Base-by-base conservation (phyloP, 2,329 filamentous ascomycete species). In the Fusarium tuaranense region DNA sequence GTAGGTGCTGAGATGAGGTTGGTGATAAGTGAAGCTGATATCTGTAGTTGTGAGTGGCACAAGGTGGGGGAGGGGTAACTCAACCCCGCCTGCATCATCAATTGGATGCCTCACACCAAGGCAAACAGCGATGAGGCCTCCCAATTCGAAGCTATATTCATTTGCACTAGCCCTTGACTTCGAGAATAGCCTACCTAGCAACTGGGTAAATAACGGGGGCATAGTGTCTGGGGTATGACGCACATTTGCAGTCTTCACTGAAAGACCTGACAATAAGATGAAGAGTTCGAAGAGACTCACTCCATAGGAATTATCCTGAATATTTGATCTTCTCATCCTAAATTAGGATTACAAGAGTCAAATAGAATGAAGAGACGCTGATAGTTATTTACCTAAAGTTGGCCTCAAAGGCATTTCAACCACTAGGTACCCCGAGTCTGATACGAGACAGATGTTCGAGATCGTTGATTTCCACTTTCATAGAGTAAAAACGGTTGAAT, bases 81-180 rank as follows among this genome's bases (percentile, higher is more conserved):
- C 61, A 69, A 75, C 76, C 76, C 76, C 76, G 70, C 70, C 67
- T 67, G 48, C 53, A 62, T 67, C 68, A 72, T 74, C 67, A 60
- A 32, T 44, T 55, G 39, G 72, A 70, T 65, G 53, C 70, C 58
- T 70, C 64, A 46, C 41, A 51, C 61, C 32, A 58, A 51, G 36
- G 34, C 22, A 63, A 63, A 22, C 18, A 38, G 8, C 34, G 14
- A 16, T 16, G n/a, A 46, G 36, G 59, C 71, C 63, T 71, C 48
- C 27, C 27, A 53, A n/a, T 20, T 5, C 25, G 48, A 32, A 34
- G 48, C 27, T 55, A 20, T 32, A 32, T 55, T 13, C 12, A 34
- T 14, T 32, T n/a, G 4, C 14, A 27, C 13, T 48, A 30, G 25
- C 18, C n/a, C 9, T 12, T 7, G 25, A 3, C 5, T 30, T 51